Base-by-base conservation (phyloP, 1,284 basidiomycete species). In the Ganoderma resinaceum region DNA sequence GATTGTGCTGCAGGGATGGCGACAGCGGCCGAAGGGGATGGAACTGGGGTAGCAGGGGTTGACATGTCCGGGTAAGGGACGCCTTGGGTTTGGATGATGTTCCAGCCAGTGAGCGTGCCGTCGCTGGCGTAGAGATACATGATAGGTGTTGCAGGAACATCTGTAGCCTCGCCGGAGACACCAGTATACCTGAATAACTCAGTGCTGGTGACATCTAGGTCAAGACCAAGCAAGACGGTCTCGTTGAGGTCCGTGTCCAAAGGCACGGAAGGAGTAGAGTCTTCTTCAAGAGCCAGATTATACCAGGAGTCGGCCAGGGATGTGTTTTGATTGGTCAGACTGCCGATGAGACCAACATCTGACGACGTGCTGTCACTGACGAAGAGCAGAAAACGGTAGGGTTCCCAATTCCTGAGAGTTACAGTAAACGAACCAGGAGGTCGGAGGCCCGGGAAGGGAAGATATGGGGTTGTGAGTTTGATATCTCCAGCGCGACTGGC, bases 71-170 rank as follows among this genome's bases (percentile, higher is more conserved):
- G 81, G 76, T 92, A 94, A 6, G 83, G 79, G 8, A 70, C 76
- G 1, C 82, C 82, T 26, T 80, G 80, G 2, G 85, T 82, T 76
- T 93, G 89, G 60, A 94, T 87, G 42, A 94, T 77, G 75, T 90
- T 84, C 91, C 95, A 96, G 2, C 85, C 94, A 46, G 91, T 85
- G 42, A 96, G 67, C 0, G 93, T 92, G 23, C 94, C 94, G 75
- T 96, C 94, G 68, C 89, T 94, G 4, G 93, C 86, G 77, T 94
- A 95, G 5, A 89, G 87, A 76, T 89, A 92, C 76, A 95, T 81
- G 63, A 95, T 84, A 0, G 94, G 94, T 11, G 86, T 84, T n/a
- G 87, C 82, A 7, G 89, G 86, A 5, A 87, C 73, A 23, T 83
- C 80, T 40, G 76, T 78, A 69, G 77, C 82, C 68, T 88, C 87